Conservation (phyloP, 108 stramenopile genomes). For the Asterionellopsis glacialis region DNA sequence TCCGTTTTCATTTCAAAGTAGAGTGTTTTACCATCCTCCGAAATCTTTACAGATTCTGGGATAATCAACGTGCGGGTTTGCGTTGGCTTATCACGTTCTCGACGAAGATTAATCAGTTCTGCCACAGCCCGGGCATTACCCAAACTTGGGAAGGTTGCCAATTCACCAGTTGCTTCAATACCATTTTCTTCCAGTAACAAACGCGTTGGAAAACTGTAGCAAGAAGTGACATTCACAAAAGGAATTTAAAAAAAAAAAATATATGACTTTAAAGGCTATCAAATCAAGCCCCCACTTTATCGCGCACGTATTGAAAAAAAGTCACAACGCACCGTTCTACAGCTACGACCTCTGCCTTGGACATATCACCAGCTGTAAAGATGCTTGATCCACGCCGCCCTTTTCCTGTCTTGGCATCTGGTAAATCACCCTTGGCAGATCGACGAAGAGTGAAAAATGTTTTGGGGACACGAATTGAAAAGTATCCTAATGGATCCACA, state of each 20-base stretch:
- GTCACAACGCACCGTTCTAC: slow-evolving; percentile 46
- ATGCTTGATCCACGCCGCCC: slow-evolving; percentile 77
- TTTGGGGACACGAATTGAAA: slow-evolving; percentile 55
- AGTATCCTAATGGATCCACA: slow-evolving; percentile 58
- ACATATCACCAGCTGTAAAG: slow-evolving; percentile 84
- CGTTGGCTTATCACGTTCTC: slow-evolving; percentile 74
- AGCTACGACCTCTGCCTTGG: slow-evolving; percentile 79
- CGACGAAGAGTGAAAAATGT: slow-evolving; percentile 66
- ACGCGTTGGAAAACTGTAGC: slow-evolving; percentile 44
- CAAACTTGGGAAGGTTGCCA: slow-evolving; percentile 58
- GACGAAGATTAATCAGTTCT: slow-evolving; percentile 46
- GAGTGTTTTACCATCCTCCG: slow-evolving; percentile 58
- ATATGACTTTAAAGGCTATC: not conserved
- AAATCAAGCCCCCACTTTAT: not conserved
- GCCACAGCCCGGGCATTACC: slow-evolving; percentile 68
- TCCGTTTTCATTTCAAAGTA: slow-evolving; percentile 54
- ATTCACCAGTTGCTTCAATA: slow-evolving; percentile 59
- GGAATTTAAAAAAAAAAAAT: not conserved
- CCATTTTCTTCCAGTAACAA: slow-evolving; percentile 79
- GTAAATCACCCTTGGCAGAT: slow-evolving; percentile 75
- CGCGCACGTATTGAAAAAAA: not conserved
- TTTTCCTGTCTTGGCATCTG: slow-evolving; percentile 77
- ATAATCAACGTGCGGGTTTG: slow-evolving; percentile 32
- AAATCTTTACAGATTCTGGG: slow-evolving; percentile 30
- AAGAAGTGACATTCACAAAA: not conserved